Percentiles rank a stretch among this genome's conserved stretches.
These are phyloP conservation scores for Rutstroemia sp. DNA, from an alignment of 2,329 filamentous ascomycete species.

Conservation along the genomic window DNA sequence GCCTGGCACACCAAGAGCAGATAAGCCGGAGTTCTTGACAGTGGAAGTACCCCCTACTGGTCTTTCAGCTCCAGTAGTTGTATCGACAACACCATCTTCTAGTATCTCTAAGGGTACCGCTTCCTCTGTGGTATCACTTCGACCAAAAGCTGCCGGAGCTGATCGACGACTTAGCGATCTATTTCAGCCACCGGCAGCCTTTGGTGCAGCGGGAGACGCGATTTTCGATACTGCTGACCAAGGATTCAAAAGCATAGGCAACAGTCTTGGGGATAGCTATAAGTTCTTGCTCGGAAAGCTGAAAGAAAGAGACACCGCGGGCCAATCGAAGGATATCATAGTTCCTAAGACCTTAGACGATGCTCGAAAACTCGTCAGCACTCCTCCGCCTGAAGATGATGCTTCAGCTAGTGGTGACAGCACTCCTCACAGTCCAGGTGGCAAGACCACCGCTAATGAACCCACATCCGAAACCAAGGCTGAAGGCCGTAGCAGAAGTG, in stretches of 20 bases:
- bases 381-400: conserved; percentile 45
- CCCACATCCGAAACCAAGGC: not conserved
- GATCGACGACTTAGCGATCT: conserved; percentile 78
- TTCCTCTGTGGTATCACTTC: conserved; percentile 27
- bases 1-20: conserved; percentile 38
- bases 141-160: conserved; percentile 38
- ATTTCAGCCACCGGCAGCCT: conserved; percentile 74
- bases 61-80: conserved; percentile 18
- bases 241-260: conserved; percentile 84
- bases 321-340: conserved; percentile 42
- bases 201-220: conserved; percentile 77
- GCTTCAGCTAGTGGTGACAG: conserved; percentile 40
- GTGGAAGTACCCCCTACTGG: conserved; percentile 28
- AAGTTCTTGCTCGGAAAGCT: conserved; percentile 87
- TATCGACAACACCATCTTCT: conserved; percentile 23
- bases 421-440: conserved; percentile 37
- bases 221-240: conserved; percentile 86
- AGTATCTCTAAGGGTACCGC: conserved; percentile 29
- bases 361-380: conserved; percentile 78
- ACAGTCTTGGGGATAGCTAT: conserved; percentile 84
- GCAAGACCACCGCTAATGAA: conserved; percentile 12
- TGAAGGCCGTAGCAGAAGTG: conserved; percentile 25
- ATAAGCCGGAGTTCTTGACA: conserved; percentile 22
- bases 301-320: conserved; percentile 56
- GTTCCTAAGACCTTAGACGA: conserved; percentile 90